Conservation (phyloP, 2,329 filamentous ascomycete genomes). For the Fusarium nelsonii region DNA sequence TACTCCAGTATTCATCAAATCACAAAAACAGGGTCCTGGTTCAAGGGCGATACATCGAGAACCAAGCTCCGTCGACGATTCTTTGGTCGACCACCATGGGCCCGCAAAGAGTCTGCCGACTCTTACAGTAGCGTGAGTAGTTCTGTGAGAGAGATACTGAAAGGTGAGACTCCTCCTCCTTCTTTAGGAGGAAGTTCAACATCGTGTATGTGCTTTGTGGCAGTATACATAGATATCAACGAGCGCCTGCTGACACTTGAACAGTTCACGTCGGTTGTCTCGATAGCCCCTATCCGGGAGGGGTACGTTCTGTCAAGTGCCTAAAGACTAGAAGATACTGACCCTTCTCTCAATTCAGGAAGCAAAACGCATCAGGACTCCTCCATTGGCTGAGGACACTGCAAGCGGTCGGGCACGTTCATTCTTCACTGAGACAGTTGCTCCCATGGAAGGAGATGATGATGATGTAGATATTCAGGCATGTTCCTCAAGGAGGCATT, state of each 20-base stretch:
- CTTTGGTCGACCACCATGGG: constrained; percentile 58
- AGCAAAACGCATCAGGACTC: constrained; percentile 62
- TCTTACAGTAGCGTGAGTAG: constrained; percentile 57
- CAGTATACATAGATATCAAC: background rate
- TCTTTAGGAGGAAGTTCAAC: constrained; percentile 45
- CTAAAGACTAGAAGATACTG: constrained; percentile 18
- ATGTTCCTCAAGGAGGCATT: constrained; percentile 17
- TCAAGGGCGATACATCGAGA: constrained; percentile 51
- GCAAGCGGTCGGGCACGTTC: constrained; percentile 54
- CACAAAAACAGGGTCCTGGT: constrained; percentile 45
- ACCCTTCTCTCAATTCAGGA: constrained; percentile 53
- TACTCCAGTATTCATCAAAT: constrained; percentile 37
- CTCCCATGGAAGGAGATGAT: constrained; percentile 39
- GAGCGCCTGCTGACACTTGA: constrained; percentile 14
- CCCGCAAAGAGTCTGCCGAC: constrained; percentile 54
- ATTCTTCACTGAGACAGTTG: constrained; percentile 59
- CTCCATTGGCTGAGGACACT: constrained; percentile 57
- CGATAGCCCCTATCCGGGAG: constrained; percentile 52
- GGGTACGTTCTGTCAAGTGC: constrained; percentile 44
- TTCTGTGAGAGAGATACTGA: constrained; percentile 57
- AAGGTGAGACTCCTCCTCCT: constrained; percentile 52
- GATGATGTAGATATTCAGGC: background rate
- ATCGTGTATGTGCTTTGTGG: constrained; percentile 15
- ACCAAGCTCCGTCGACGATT: constrained; percentile 52
- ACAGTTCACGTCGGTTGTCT: constrained; percentile 20